These are phyloP conservation scores for Hypoxylon fragiforme DNA, from an alignment of 495 filamentous ascomycete genomes.

Conservation along the genomic window DNA sequence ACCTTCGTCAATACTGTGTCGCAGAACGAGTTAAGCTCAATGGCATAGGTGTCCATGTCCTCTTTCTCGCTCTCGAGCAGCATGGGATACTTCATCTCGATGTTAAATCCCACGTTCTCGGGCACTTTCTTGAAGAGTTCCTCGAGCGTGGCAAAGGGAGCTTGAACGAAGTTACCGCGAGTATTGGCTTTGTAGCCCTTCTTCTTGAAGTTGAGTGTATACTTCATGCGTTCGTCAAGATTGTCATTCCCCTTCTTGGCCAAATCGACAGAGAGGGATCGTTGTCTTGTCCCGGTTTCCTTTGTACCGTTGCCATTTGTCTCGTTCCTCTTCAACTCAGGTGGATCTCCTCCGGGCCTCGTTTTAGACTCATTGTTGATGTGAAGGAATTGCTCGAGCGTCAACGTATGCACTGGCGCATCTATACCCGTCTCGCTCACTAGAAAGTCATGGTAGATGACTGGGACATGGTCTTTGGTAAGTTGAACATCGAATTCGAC, in stretches of 20 bases:
- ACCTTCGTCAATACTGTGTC: conserved; percentile 89
- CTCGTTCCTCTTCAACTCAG: conserved; percentile 35
- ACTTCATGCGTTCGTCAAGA: conserved; percentile 90
- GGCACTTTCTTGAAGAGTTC: conserved; percentile 88
- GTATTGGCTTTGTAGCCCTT: conserved; percentile 95
- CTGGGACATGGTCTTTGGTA: conserved; percentile 97
- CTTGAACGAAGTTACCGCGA: conserved; percentile 90
- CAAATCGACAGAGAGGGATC: conserved; percentile 53
- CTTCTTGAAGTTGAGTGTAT: conserved; percentile 87
- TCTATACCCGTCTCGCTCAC: conserved; percentile 98
- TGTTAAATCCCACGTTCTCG: conserved; percentile 86
- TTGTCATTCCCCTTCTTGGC: conserved; percentile 48
- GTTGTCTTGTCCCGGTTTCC: conserved; percentile 42
- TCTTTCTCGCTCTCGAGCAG: conserved; percentile 89
- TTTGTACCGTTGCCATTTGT: conserved; percentile 39
- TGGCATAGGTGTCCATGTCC: conserved; percentile 96
- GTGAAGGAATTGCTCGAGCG: conserved; percentile 91
- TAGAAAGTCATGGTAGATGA: conserved; percentile 99
- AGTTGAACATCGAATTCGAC: conserved; percentile 96
- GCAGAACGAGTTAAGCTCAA: conserved; percentile 96
- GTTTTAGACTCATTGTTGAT: conserved; percentile 61
- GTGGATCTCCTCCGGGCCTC: conserved; percentile 19
- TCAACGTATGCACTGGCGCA: conserved; percentile 93
- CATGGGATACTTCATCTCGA: conserved; percentile 99
- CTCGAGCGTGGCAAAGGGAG: conserved; percentile 90